phyloP scores from a whole-genome alignment of 179 eudicot species.

The Camellia oleifera region DNA sequence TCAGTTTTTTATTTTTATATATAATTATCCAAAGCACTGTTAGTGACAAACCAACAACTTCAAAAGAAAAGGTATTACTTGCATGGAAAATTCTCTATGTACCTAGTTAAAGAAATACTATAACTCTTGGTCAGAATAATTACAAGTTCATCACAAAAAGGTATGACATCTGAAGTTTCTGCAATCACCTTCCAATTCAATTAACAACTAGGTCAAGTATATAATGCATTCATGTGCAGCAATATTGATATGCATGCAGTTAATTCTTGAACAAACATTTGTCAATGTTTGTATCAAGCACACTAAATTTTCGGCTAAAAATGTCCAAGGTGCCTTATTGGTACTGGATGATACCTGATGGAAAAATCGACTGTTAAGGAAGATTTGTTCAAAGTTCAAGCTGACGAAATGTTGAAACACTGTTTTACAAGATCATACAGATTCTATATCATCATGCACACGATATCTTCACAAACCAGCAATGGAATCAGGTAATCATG shows the following conservation, averaged over 20 bases:
- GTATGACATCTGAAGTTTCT: background rate
- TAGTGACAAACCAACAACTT: background rate
- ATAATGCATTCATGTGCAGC: background rate
- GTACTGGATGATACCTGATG: background rate
- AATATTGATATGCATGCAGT: background rate
- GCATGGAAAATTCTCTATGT: background rate
- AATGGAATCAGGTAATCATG: background rate
- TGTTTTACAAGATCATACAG: background rate
- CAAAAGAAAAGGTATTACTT: background rate
- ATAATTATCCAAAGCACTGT: conserved; percentile 16
- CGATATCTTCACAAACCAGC: background rate
- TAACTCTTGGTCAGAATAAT: background rate
- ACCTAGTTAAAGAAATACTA: background rate
- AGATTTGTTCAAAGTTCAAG: conserved; percentile 5
- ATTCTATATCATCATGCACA: background rate
- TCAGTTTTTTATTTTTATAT: background rate
- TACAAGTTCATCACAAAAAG: background rate
- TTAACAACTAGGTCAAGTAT: background rate
- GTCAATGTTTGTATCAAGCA: background rate
- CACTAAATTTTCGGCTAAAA: background rate
- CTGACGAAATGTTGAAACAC: background rate
- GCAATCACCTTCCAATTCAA: background rate
- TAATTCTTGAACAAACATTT: background rate
- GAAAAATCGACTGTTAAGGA: background rate
- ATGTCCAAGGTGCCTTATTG: conserved; percentile 1